phyloP scores from a whole-genome alignment of 2,329 filamentous ascomycete genomes.

The Madurella mycetomatis region DNA sequence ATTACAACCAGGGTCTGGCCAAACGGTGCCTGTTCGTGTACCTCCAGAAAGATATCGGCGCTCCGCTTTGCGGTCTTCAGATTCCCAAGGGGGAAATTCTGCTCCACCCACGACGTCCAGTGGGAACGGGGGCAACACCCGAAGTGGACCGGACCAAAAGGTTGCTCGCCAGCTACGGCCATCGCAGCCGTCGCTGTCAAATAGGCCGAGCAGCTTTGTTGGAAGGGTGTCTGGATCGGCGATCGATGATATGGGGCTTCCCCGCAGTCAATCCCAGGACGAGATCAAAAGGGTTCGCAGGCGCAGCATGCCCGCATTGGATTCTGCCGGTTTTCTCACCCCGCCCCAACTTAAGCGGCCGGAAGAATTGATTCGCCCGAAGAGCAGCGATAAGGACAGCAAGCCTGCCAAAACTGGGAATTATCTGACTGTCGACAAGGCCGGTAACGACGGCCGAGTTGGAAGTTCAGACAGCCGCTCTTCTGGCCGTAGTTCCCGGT shows the following conservation, averaged over 20 bases:
- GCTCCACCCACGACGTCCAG: constrained; percentile 45
- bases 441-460: constrained; percentile 39
- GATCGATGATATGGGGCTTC: constrained; percentile 66
- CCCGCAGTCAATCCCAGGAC: constrained; percentile 55
- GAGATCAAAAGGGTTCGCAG: constrained; percentile 72
- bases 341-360: constrained; percentile 36
- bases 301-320: constrained; percentile 71
- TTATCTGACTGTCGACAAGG: constrained; percentile 33
- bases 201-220: constrained; percentile 52
- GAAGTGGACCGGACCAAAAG: constrained; percentile 35
- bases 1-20: constrained; percentile 50
- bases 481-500: constrained; percentile 48
- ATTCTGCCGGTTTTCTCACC: constrained; percentile 42
- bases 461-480: constrained; percentile 62
- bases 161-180: constrained; percentile 29
- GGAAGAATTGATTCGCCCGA: constrained; percentile 33
- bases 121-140: constrained; percentile 51
- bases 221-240: constrained; percentile 43
- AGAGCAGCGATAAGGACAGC: constrained; percentile 36
- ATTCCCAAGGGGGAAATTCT: constrained; percentile 35
- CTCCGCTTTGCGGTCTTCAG: constrained; percentile 51
- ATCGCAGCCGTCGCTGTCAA: constrained; percentile 34
- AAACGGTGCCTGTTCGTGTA: constrained; percentile 57
- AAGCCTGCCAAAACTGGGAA: constrained; percentile 36
- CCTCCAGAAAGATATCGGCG: constrained; percentile 83